phyloP scores from a whole-genome alignment of 2,329 filamentous ascomycete genomes.

The Dendryphion nanum region DNA sequence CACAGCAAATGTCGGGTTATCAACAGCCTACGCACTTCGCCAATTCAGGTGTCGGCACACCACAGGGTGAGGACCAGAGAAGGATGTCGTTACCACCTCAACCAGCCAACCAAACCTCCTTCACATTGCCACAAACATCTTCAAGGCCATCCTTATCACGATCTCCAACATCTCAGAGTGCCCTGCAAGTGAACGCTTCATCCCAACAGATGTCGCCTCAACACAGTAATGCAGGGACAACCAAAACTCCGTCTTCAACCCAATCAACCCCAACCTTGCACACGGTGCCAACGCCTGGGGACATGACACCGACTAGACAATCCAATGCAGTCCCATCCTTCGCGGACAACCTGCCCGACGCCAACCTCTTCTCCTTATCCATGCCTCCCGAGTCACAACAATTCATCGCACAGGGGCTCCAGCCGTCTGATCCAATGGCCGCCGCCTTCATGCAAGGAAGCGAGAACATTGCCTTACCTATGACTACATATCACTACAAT shows the following conservation, averaged over 20 bases:
- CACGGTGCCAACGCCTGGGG: conserved; percentile 17
- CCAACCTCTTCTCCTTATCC: conserved; percentile 48
- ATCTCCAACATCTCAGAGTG: conserved; percentile 16
- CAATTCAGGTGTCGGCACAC: conserved; percentile 15
- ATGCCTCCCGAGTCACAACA: conserved; percentile 55
- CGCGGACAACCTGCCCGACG: conserved; percentile 27
- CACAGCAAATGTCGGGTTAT: conserved; percentile 34
- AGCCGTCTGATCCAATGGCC: conserved; percentile 46
- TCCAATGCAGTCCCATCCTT: not conserved
- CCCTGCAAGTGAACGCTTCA: conserved; percentile 12
- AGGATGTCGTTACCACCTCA: conserved; percentile 46
- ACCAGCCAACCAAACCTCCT: conserved; percentile 18
- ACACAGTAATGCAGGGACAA: conserved; percentile 5
- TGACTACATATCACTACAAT: conserved; percentile 46
- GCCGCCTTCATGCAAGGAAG: conserved; percentile 48
- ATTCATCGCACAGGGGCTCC: conserved; percentile 48
- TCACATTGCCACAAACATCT: conserved; percentile 10
- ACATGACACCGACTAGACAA: conserved; percentile 8
- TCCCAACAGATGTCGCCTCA: conserved; percentile 22
- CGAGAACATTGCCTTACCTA: conserved; percentile 40
- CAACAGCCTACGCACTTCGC: conserved; percentile 23
- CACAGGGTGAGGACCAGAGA: conserved; percentile 30
- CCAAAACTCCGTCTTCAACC: conserved; percentile 19
- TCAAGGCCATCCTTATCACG: conserved; percentile 19
- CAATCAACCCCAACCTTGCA: conserved; percentile 15